phyloP scores from a whole-genome alignment of 345 rosid genomes.

The Brassica napus region Da-Ae NC_063442.1:1101501-1102000 shows the following conservation, averaged over 20 bases:
- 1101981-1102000: no score
- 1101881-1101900: background rate
- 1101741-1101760: background rate
- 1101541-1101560: conserved; percentile 87
- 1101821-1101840: background rate
- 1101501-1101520: conserved; percentile 84
- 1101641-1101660: background rate
- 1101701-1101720: background rate
- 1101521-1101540: conserved; percentile 92
- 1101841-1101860: background rate
- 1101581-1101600: no score
- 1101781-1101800: no score
- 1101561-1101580: no score
- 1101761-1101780: no score
- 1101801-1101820: background rate
- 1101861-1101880: background rate
- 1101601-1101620: background rate
- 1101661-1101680: background rate
- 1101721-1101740: no score
- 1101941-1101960: background rate
- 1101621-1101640: background rate
- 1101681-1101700: background rate
- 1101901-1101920: background rate
- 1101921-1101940: no score
- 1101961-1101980: background rate